Percentiles rank a stretch among this genome's conserved stretches.
Evolutionary conservation across 495 filamentous ascomycete species (phyloP).

Genomic region (Aspergillus bertholletiae): DNA sequence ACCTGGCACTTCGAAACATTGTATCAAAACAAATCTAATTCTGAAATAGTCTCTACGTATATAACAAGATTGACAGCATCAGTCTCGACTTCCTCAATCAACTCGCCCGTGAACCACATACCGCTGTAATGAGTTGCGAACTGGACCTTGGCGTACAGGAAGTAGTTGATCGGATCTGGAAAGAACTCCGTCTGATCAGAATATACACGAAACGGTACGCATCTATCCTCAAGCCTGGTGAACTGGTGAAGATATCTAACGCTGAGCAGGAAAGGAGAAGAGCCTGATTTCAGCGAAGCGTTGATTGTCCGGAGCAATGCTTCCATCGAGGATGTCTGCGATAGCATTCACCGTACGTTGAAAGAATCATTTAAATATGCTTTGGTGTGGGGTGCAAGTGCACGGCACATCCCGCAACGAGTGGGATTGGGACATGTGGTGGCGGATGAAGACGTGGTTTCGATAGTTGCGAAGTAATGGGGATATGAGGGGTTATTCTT

Average conservation of each 20-base stretch:
- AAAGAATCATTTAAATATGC: conserved; percentile 99
- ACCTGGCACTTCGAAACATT: background rate
- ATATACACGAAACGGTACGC: conserved; percentile 89
- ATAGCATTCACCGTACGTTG: conserved; percentile 87
- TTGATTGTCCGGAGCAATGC: conserved; percentile 86
- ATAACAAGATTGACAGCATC: conserved; percentile 99
- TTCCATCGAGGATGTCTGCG: conserved; percentile 95
- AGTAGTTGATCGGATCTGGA: conserved; percentile 93
- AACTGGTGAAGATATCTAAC: conserved; percentile 4
- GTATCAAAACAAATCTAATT: conserved; percentile 5
- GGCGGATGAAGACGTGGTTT: conserved; percentile 94
- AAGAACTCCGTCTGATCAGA: conserved; percentile 85
- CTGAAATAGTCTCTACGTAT: conserved; percentile 79
- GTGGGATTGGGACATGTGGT: conserved; percentile 87
- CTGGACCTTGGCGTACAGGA: conserved; percentile 95
- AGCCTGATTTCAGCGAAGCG: conserved; percentile 89
- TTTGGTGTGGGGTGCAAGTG: conserved; percentile 95
- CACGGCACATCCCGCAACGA: conserved; percentile 89
- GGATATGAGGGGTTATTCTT: conserved; percentile 1
- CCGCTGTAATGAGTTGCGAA: conserved; percentile 96
- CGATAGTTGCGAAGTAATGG: conserved; percentile 63
- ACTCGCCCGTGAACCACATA: conserved; percentile 87
- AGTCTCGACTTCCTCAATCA: conserved; percentile 90
- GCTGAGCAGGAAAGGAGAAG: conserved; percentile 66
- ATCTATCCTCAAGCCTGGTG: background rate